Percentiles rank a stretch among this genome's conserved stretches.
Conservation (phyloP, 164 flowering plant genomes). For the Vitis amurensis region DNA sequence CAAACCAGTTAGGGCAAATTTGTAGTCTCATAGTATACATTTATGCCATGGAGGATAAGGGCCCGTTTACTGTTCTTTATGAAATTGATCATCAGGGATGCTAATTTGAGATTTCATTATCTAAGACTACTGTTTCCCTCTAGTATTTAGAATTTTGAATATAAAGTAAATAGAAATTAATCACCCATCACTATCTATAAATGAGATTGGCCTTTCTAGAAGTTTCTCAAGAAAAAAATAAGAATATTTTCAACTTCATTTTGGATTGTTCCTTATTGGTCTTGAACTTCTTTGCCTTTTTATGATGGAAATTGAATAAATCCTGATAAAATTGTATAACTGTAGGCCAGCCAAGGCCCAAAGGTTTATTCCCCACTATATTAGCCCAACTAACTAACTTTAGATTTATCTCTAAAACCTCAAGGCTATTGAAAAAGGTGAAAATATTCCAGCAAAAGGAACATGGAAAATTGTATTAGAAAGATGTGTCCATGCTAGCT, state of each 20-base stretch:
- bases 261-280: neutral
- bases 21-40: neutral
- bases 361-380: neutral
- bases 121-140: neutral
- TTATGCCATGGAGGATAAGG: neutral
- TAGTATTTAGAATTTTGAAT: neutral
- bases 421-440: neutral
- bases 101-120: neutral
- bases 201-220: neutral
- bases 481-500: neutral
- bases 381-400: neutral
- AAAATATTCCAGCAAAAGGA: neutral
- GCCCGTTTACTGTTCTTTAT: neutral
- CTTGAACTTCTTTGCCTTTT: neutral
- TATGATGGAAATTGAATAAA: neutral
- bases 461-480: neutral
- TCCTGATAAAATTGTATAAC: neutral
- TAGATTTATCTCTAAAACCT: neutral
- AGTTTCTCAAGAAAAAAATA: neutral
- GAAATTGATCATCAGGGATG: neutral
- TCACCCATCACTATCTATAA: neutral
- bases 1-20: neutral
- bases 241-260: neutral
- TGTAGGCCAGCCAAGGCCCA: neutral
- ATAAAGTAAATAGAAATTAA: neutral